Base-by-base conservation (phyloP, 73 alveolate genomes). In the Symbiodinium pilosum region DNA sequence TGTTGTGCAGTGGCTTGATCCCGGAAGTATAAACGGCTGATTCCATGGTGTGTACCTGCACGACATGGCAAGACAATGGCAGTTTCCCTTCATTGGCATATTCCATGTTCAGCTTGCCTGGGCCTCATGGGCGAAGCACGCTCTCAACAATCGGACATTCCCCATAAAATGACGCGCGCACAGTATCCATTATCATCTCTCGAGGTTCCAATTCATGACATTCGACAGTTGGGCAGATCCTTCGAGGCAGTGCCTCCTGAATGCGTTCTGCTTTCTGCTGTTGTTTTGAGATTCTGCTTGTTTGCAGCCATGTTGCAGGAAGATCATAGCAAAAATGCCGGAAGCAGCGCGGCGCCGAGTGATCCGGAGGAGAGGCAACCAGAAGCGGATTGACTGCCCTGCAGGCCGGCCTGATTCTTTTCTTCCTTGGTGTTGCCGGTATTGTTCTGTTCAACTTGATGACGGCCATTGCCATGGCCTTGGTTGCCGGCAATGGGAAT, bases 151-250 rank as follows among this genome's bases (percentile, higher is more conserved):
- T n/a, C n/a, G n/a, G n/a, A n/a, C n/a, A n/a, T n/a, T n/a, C n/a
- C n/a, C n/a, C n/a, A n/a, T n/a, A n/a, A n/a, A n/a, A n/a, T n/a
- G n/a, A n/a, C n/a, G n/a, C n/a, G n/a, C n/a, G n/a, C 59, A 47
- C 59, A 47, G 59, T 9, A 47, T 47, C 59, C 59, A 47, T 6
- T 47, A 14, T 47, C 59, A 9, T 47, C 59, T 47, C 14, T 47
- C 59, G 14, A 47, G 59, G 59, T 91, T 91, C 56, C 97, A 91
- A 81, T 91, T 91, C 52, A 91, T 91, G 97, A 91, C 97, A 87
- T 91, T 91, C 32, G 97, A 91, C 97, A 91, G 97, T 52, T 91
- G 97, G 97, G 97, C 97, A 4, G 47, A 44, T 20, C n/a, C 51
- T 21, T 87, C 97, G 5, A 69, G 94, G 94, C 59, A 3, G 32